Evolutionary conservation across 768 basidiomycete genomes (phyloP), one percentile per base, ranked within the genome.

Genomic region (Coprinopsis sp.): DNA sequence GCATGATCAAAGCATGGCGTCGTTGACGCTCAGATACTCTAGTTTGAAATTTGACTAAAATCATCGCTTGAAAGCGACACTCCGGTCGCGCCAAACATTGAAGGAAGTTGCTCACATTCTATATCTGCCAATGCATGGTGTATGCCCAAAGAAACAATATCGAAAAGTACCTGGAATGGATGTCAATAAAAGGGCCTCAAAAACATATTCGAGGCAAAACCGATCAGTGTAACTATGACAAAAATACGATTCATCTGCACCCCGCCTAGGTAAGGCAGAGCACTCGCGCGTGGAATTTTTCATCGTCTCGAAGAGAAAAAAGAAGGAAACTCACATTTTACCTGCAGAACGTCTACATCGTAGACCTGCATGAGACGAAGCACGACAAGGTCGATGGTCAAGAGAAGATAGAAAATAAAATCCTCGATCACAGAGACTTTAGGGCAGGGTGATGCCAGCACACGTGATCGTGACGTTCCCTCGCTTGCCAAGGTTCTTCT

Each of bases 211-310:
- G 31, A 45, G 25, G 30, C 24, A 50, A 56, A 66, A 75, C 77
- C 70, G 73, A 78, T 89, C 87, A 88, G 87, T 83, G 87, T 89
- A 88, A 88, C 87, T 87, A 89, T 89, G 87, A 89, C 87, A 84
- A 77, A 71, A 72, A 62, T 62, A 63, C 71, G 68, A 28, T 18
- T 42, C 84, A 80, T 73, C 52, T 78, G 65, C 59, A 63, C 71
- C 64, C 65, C 60, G 65, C 69, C 72, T 70, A 75, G 77, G 78
- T 78, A 70, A 60, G 57, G 68, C 63, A 62, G 66, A 81, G 81
- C 76, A 67, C 63, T 41, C 34, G 70, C 56, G 58, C 64, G 62
- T 61, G 46, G 53, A 58, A 60, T 60, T 58, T 75, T 66, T 82
- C 85, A 87, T 87, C 85, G 61, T 53, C 58, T 74, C 73, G 73